Percentiles rank a stretch among this genome's conserved stretches.
These are phyloP conservation scores for Linnemannia zychae DNA, from an alignment of 192 early-diverging fungal genomes.

Conservation along the genomic window DNA sequence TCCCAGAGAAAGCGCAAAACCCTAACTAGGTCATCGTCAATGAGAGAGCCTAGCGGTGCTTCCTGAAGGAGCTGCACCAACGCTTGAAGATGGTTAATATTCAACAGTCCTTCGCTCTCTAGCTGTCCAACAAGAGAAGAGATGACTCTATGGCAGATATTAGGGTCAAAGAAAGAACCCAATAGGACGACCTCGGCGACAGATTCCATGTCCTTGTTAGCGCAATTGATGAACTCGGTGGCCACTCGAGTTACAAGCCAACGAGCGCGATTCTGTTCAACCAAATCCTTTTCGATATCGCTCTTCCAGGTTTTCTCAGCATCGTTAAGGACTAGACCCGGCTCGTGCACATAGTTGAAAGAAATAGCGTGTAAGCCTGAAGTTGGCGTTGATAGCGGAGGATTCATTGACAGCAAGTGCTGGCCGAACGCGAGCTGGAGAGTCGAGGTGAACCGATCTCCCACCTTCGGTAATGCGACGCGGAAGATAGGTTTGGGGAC, in stretches of 20 bases:
- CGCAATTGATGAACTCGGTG: not conserved
- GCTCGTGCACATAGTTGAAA: not conserved
- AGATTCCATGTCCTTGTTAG: not conserved
- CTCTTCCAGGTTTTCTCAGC: not conserved
- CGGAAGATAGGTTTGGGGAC: not conserved
- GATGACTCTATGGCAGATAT: not conserved
- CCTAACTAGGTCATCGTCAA: not conserved
- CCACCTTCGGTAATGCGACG: not conserved
- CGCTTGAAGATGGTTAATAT: not conserved
- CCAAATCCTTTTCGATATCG: not conserved
- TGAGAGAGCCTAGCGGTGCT: not conserved
- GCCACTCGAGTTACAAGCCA: not conserved
- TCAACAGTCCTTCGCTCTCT: not conserved
- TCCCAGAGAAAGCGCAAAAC: not conserved
- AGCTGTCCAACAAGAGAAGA: not conserved
- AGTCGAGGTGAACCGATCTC: not conserved
- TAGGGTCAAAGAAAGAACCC: not conserved
- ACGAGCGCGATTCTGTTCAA: not conserved
- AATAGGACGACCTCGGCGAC: not conserved
- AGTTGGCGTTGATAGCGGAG: not conserved
- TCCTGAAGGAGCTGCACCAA: not conserved
- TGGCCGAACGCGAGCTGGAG: not conserved
- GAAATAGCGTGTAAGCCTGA: not conserved
- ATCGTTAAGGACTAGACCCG: not conserved
- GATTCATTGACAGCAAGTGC: not conserved